Percentiles rank a stretch among this genome's conserved stretches.
Evolutionary conservation across 306 rosid species (phyloP).

Genomic region (Sechiopsis laciniata): DNA sequence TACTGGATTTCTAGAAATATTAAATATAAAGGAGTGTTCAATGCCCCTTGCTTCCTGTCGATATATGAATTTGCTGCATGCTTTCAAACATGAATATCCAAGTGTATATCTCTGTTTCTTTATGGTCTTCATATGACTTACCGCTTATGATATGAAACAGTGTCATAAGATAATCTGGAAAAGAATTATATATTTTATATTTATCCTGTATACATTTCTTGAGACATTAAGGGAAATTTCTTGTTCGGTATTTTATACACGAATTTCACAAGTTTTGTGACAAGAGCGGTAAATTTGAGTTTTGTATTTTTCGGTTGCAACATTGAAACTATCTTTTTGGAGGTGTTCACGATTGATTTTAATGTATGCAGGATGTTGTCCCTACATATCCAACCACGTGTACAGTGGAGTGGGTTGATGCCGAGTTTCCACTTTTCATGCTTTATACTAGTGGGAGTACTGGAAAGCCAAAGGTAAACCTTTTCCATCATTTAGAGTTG

Average conservation of each 20-base stretch:
- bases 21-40: not conserved
- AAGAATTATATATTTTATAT: not conserved
- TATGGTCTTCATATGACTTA: not conserved
- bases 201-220: not conserved
- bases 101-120: not conserved
- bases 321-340: constrained; percentile 3
- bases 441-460: constrained; percentile 99
- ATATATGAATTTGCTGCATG: constrained; percentile 19
- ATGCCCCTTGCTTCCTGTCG: not conserved
- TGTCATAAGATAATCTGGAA: not conserved
- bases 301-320: constrained; percentile 13
- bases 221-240: not conserved
- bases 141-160: not conserved
- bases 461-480: constrained; percentile 85
- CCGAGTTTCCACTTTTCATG: constrained; percentile 93
- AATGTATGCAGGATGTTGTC: constrained; percentile 58
- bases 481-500: constrained; percentile 15
- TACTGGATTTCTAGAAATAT: constrained; percentile 2
- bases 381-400: constrained; percentile 67
- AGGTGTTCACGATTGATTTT: constrained; percentile 23
- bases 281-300: constrained; percentile 24
- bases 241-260: not conserved
- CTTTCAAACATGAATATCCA: not conserved
- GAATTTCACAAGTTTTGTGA: not conserved
- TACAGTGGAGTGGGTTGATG: constrained; percentile 97